Evolutionary conservation across 129 eudicot species (phyloP), one percentile per base, ranked within the genome.

Genomic region (Heracleum sosnowskyi): DNA sequence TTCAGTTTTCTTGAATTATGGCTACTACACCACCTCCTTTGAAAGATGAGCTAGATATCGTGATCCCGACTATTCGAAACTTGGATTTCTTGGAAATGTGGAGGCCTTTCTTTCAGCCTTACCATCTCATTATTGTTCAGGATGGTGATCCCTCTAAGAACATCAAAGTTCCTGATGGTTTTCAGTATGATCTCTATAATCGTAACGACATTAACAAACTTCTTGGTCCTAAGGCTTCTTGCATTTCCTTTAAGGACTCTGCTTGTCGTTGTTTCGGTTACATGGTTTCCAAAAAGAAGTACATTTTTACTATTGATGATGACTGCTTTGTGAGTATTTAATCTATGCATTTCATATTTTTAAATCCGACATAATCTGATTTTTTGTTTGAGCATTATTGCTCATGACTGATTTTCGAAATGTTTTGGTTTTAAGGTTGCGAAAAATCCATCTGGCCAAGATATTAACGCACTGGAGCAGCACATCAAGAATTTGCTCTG

Each of bases 191-290:
- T 39, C 88, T 93, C 47, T 90, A 89, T 35, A 93, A 93, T 47
- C 88, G 97, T 4, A 87, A 90, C 53, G 98, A 90, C 62, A 93
- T 93, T 69, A 93, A 93, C 86, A 83, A 80, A 79, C 74, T 90
- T 22, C 77, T 94, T 77, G 98, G 98, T 57, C 98, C 98, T 8
- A 91, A 81, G 79, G 91, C 98, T 18, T 86, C 89, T 15, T 66
- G 72, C 72, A 66, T 66, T 66, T 66, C 72, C 39, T 66, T 66
- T 31, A 66, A 66, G 39, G 98, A 94, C 78, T 94, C 98, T 1
- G 98, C 98, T 82, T 94, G 98, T 68, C 87, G 98, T 4, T 94
- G 98, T 89, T 93, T 93, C 35, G 98, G 98, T 0, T 93, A 89
- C 62, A 87, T 93, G 97, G 90, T 93, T 12, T 93, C 72, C 11